Percentiles rank a stretch among this genome's conserved stretches.
Conservation (phyloP, 164 flowering plant species). For the Nymphaea thermarum region DNA sequence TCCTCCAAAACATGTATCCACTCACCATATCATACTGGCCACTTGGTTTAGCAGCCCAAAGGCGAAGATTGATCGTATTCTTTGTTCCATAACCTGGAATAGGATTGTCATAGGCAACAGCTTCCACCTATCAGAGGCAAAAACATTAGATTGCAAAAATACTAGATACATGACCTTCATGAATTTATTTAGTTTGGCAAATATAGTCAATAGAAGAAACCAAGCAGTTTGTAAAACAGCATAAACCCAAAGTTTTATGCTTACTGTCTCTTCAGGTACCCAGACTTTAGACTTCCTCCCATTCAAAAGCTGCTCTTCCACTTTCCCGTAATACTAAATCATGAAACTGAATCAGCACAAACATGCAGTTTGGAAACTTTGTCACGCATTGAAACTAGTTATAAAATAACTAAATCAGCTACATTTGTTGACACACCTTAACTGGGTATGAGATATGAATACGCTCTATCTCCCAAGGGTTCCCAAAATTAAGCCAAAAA, state of each 20-base stretch:
- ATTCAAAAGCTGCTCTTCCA: constrained; percentile 33
- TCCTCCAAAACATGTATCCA: not conserved
- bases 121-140: constrained; percentile 35
- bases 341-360: not conserved
- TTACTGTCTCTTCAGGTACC: constrained; percentile 47
- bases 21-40: constrained; percentile 41
- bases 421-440: constrained; percentile 22
- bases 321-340: constrained; percentile 41
- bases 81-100: constrained; percentile 54
- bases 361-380: too few relatives aligned
- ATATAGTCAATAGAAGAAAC: not conserved
- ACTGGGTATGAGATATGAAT: constrained; percentile 43
- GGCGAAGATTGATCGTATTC: constrained; percentile 45
- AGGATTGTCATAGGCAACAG: constrained; percentile 60
- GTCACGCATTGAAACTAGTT: too few relatives aligned
- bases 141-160: not conserved
- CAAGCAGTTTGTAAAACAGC: not conserved
- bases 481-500: constrained; percentile 53
- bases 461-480: constrained; percentile 60
- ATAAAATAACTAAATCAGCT: too few relatives aligned
- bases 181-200: too few relatives aligned
- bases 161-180: too few relatives aligned
- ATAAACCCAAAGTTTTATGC: not conserved
- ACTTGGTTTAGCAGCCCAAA: constrained; percentile 59
- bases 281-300: constrained; percentile 34